These are phyloP conservation scores for Penicillium sp. DNA, from an alignment of 2,329 filamentous ascomycete species.

Conservation along the genomic window DNA sequence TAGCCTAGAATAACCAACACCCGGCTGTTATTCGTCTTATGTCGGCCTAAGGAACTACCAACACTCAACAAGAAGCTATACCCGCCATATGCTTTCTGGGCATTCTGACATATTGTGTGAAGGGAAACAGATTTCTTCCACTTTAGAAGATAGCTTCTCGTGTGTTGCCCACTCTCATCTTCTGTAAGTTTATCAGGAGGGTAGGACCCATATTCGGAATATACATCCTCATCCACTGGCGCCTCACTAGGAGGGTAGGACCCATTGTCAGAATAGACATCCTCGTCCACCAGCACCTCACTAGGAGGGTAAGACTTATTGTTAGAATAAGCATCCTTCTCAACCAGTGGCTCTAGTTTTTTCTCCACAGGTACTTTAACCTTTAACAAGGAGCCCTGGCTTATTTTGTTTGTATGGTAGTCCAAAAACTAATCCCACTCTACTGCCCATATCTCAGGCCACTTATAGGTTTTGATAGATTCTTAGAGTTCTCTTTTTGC, in stretches of 20 bases:
- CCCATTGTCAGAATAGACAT: background rate
- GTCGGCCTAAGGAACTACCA: conserved; percentile 8
- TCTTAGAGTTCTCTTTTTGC: conserved; percentile 1
- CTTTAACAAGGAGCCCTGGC: background rate
- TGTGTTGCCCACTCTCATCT: background rate
- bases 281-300: background rate
- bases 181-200: background rate
- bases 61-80: conserved; percentile 4
- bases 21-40: background rate
- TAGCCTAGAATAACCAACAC: conserved; percentile 7
- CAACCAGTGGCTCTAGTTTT: too few relatives aligned
- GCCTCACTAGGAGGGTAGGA: background rate
- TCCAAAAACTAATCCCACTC: conserved; percentile 11
- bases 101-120: conserved; percentile 1
- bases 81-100: conserved; percentile 9
- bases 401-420: background rate
- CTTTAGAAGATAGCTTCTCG: background rate
- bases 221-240: background rate
- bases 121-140: conserved; percentile 1
- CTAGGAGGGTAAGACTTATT: background rate
- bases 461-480: conserved; percentile 5
- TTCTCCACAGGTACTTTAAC: background rate
- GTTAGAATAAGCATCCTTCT: background rate
- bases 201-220: background rate
- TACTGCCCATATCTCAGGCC: conserved; percentile 9